Percentiles rank a stretch among this genome's conserved stretches.
These are phyloP conservation scores for Candida tetrigidarum DNA, from an alignment of 1,139 yeast species.

Conservation along the genomic window DNA sequence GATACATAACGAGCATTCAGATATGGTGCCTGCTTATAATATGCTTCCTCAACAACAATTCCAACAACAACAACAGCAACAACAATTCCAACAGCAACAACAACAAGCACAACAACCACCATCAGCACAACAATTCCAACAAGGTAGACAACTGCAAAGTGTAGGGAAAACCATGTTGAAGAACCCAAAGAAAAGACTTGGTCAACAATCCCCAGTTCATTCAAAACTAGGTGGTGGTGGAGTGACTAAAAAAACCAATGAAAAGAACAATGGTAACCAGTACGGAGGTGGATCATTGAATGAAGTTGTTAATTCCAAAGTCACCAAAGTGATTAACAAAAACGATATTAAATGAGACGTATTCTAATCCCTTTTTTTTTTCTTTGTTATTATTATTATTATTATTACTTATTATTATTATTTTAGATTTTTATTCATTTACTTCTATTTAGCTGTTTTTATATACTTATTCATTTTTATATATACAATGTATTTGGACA, in stretches of 20 bases:
- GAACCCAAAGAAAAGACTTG: conserved; percentile 5
- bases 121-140: neutral
- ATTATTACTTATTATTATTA: too few relatives aligned
- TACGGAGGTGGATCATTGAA: conserved; percentile 9
- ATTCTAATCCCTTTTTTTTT: neutral
- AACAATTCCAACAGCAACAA: conserved; percentile 4
- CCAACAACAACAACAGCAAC: conserved; percentile 7
- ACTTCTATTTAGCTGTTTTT: neutral
- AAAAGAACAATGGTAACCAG: conserved; percentile 2
- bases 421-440: neutral
- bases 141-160: conserved; percentile 4
- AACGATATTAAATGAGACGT: conserved; percentile 6
- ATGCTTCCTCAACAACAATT: conserved; percentile 1
- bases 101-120: conserved; percentile 8
- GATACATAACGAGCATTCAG: conserved; percentile 13
- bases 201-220: neutral
- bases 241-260: neutral
- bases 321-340: conserved; percentile 12
- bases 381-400: too few relatives aligned
- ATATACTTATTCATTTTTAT: too few relatives aligned
- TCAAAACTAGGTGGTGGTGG: conserved; percentile 11
- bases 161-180: neutral
- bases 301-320: conserved; percentile 17
- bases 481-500: neutral
- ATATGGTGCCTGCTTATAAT: conserved; percentile 10